phyloP scores from a whole-genome alignment of 352 stramenopile genomes.

The Globisporangium middletonii region DNA sequence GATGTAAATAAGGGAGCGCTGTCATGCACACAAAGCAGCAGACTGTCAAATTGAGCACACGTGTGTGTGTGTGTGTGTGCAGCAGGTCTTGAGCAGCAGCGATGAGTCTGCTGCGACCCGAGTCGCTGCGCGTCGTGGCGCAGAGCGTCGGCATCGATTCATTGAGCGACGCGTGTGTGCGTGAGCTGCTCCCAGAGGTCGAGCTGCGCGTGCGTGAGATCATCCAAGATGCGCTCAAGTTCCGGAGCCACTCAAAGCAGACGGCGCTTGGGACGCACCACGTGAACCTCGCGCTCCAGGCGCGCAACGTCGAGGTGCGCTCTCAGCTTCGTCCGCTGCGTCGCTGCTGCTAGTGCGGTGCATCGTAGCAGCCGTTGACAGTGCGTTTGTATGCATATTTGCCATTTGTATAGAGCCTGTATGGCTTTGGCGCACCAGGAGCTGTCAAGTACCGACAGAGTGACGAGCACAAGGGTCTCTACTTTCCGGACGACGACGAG shows the following conservation, averaged over 20 bases:
- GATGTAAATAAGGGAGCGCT: background rate
- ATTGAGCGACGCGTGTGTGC: constrained; percentile 58
- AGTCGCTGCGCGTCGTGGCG: constrained; percentile 65
- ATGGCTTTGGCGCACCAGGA: constrained; percentile 59
- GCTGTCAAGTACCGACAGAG: constrained; percentile 51
- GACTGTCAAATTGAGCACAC: too few relatives aligned
- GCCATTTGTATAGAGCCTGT: constrained; percentile 49
- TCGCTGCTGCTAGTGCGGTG: background rate
- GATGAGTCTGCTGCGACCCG: constrained; percentile 74
- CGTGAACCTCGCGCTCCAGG: constrained; percentile 73
- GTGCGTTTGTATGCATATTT: too few relatives aligned
- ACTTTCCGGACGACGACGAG: constrained; percentile 71
- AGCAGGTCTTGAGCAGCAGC: background rate
- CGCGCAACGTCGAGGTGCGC: constrained; percentile 63
- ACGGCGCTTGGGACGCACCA: constrained; percentile 49
- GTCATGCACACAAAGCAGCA: too few relatives aligned
- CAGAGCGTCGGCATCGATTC: constrained; percentile 71
- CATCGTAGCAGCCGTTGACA: background rate
- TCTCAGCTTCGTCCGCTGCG: too few relatives aligned
- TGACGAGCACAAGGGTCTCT: constrained; percentile 53
- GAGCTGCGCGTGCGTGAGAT: constrained; percentile 79
- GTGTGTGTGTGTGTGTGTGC: too few relatives aligned
- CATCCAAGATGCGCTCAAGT: constrained; percentile 84
- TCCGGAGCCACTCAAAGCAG: constrained; percentile 64
- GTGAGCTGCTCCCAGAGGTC: constrained; percentile 66